Percentiles rank a stretch among this genome's conserved stretches.
Conservation (phyloP, 768 basidiomycete species). For the Filobasidium floriforme region DNA sequence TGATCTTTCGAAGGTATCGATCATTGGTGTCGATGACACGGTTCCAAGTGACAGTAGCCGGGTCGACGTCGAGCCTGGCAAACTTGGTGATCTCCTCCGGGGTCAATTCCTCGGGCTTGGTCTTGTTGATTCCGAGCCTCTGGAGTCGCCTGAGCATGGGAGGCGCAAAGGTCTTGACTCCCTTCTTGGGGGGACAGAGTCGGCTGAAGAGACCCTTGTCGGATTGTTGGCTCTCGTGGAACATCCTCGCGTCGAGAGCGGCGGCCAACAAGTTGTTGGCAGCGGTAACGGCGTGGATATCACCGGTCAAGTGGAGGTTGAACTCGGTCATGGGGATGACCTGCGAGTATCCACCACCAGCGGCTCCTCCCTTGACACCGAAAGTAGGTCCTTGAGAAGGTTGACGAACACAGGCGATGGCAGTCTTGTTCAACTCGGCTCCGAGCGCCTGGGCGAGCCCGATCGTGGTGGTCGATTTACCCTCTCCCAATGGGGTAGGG, state of each 20-base stretch:
- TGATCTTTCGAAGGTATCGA: constrained; percentile 88
- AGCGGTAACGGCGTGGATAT: constrained; percentile 94
- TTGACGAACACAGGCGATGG: constrained; percentile 94
- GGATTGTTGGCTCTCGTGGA: constrained; percentile 94
- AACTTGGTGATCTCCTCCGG: constrained; percentile 85
- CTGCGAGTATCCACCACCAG: constrained; percentile 95
- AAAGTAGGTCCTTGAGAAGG: constrained; percentile 98
- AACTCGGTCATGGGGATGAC: constrained; percentile 99
- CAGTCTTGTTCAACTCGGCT: constrained; percentile 81
- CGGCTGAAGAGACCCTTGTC: constrained; percentile 93
- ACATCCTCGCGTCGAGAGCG: constrained; percentile 91
- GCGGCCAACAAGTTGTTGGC: constrained; percentile 96
- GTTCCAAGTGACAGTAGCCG: constrained; percentile 88
- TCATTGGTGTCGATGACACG: constrained; percentile 96
- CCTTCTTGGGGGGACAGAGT: constrained; percentile 85
- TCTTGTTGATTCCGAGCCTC: constrained; percentile 93
- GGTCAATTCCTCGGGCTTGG: constrained; percentile 80
- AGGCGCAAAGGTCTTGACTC: constrained; percentile 85
- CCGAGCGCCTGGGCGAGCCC: constrained; percentile 93
- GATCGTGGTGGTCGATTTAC: constrained; percentile 96
- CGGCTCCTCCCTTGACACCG: constrained; percentile 97
- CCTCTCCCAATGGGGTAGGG: constrained; percentile 92
- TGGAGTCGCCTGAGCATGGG: constrained; percentile 91
- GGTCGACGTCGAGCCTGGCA: constrained; percentile 83
- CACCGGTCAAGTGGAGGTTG: constrained; percentile 66